Base-by-base conservation (phyloP, 805 yeast species). In the Kodamaea neixiangensis region DNA sequence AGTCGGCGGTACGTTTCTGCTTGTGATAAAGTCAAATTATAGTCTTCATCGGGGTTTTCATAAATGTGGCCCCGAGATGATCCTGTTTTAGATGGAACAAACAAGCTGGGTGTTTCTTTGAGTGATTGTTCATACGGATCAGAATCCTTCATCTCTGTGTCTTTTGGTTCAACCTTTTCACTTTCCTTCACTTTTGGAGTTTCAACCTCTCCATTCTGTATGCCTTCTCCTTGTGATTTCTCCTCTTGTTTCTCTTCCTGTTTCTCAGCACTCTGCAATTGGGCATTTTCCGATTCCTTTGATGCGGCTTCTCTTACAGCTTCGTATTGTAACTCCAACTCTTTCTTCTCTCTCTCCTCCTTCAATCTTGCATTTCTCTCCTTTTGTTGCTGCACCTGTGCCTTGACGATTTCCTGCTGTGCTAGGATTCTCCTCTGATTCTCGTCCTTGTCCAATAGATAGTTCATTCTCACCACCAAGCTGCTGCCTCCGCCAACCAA, bases 21-120 rank as follows among this genome's bases (percentile, higher is more conserved):
- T 53, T 74, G 77, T 14, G 62, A 48, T 4, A 68, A 57, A 1
- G 76, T 71, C 66, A 74, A 58, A 18, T 70, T 66, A 56, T 74
- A 74, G 54, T 74, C 78, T 34, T 65, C 69, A 14, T 72, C 77
- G 2, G 77, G 77, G 51, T 73, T 74, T 18, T 73, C 75, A 49
- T 72, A 74, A 1, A 51, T n/a, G n/a, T 40, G 13, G 42, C 19
- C 19, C 13, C 31, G 31, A 25, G 40, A 21, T 15, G 51, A 35
- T n/a, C 55, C n/a, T 42, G 54, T n/a, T 35, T 21, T 11, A 7
- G 51, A 42, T 1, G 69, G 68, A 14, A 62, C 47, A 42, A 49
- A 65, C 29, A 65, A 48, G 41, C 54, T 61, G 2, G 68, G 66
- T n/a, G 49, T 22, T 40, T 48, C 39, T 29, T 52, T 22, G 42